Percentiles rank a stretch among this genome's conserved stretches.
Evolutionary conservation across 2,329 filamentous ascomycete genomes (phyloP).

Genomic region (Penicillium sumatraense): DNA sequence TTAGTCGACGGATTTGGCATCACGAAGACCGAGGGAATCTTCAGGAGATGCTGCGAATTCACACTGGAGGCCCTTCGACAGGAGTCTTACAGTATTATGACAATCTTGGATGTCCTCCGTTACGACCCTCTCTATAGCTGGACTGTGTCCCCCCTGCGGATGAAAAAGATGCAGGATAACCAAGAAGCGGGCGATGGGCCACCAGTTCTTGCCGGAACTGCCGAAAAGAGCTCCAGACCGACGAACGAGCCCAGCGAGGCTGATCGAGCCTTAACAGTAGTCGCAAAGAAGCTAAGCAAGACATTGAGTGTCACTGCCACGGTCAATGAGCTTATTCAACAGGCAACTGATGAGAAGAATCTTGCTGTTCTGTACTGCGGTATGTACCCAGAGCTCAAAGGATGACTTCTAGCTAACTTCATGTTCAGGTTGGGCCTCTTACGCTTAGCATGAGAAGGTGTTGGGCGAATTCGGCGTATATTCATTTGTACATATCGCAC

Average conservation of each 20-base stretch:
- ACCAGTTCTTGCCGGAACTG: slow-evolving; percentile 35
- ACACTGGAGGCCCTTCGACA: slow-evolving; percentile 93
- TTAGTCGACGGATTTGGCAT: slow-evolving; percentile 97
- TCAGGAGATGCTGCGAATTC: slow-evolving; percentile 97
- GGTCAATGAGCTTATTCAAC: slow-evolving; percentile 95
- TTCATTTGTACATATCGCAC: not conserved
- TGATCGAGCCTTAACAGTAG: slow-evolving; percentile 86
- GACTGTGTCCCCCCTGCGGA: slow-evolving; percentile 76
- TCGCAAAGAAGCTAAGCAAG: slow-evolving; percentile 94
- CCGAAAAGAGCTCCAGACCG: slow-evolving; percentile 39
- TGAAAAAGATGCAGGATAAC: slow-evolving; percentile 68
- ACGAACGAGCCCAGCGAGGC: slow-evolving; percentile 74
- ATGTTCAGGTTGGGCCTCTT: slow-evolving; percentile 20
- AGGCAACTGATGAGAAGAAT: slow-evolving; percentile 91
- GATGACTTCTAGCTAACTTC: slow-evolving; percentile 3
- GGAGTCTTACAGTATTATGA: slow-evolving; percentile 97
- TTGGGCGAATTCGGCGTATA: not conserved
- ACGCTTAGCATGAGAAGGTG: slow-evolving; percentile 9
- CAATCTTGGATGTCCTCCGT: slow-evolving; percentile 93
- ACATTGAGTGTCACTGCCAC: slow-evolving; percentile 92
- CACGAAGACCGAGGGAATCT: slow-evolving; percentile 92
- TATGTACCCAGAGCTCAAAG: slow-evolving; percentile 7
- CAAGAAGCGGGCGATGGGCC: slow-evolving; percentile 49
- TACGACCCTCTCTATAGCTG: slow-evolving; percentile 97
- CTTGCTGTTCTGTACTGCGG: slow-evolving; percentile 86